A percentile compares a stretch with the other conserved stretches of the same genome.
These are phyloP conservation scores for Diaporthe humulicola DNA, from an alignment of 2,329 filamentous ascomycete species.

Conservation along the genomic window DNA sequence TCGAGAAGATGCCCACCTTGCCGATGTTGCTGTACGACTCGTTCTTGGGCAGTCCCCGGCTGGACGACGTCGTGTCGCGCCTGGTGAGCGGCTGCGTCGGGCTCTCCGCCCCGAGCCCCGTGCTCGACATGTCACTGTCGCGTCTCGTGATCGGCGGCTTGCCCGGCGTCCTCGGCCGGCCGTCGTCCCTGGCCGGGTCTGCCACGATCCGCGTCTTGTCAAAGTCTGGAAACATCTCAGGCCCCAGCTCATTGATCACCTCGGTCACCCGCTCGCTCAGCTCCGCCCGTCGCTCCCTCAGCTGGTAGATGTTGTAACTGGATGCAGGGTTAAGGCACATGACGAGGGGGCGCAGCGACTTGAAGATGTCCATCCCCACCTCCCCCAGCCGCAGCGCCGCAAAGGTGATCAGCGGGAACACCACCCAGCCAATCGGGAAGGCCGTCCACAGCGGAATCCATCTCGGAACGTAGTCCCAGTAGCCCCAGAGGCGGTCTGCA, in stretches of 20 bases:
- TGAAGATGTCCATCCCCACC: conserved; percentile 98
- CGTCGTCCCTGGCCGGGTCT: conserved; percentile 61
- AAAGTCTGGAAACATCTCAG: conserved; percentile 98
- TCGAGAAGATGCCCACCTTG: conserved; percentile 90
- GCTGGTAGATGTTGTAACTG: conserved; percentile 84
- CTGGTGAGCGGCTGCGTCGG: conserved; percentile 52
- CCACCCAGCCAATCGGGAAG: conserved; percentile 79
- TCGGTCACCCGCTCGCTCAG: conserved; percentile 88
- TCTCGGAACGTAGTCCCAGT: conserved; percentile 83
- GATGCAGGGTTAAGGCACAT: conserved; percentile 88
- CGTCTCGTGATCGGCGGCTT: conserved; percentile 49
- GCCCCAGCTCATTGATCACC: conserved; percentile 93
- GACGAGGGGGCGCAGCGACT: conserved; percentile 89
- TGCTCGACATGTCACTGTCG: conserved; percentile 64
- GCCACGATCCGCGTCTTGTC: conserved; percentile 79
- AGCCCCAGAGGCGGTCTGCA: conserved; percentile 85
- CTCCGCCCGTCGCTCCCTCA: conserved; percentile 79
- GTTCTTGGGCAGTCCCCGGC: conserved; percentile 78
- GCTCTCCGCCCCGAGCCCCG: conserved; percentile 51
- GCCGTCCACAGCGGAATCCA: conserved; percentile 86
- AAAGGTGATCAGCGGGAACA: conserved; percentile 92
- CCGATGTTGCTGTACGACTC: conserved; percentile 95
- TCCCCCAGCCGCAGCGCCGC: conserved; percentile 95
- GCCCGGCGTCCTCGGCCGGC: conserved; percentile 46
- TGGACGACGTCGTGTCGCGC: conserved; percentile 67